Evolutionary conservation across 257 asterid species (phyloP).

Genomic region (Gentiana macrophylla): DNA sequence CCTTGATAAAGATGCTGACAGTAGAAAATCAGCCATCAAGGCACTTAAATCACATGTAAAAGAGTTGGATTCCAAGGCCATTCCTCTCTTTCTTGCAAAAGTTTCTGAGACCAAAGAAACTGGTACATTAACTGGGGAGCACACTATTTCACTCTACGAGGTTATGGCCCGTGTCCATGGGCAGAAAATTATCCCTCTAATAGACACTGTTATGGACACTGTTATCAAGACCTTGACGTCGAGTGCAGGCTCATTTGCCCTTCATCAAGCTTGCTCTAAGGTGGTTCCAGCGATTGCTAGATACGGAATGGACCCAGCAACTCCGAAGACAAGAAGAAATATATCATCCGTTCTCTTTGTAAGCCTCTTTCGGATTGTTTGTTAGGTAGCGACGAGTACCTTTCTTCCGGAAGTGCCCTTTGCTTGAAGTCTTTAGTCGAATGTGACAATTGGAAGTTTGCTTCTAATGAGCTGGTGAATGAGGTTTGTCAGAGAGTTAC

Average conservation of each 20-base stretch:
- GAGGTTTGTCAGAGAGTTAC: constrained; percentile 91
- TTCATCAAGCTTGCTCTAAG: constrained; percentile 95
- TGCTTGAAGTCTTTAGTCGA: constrained; percentile 81
- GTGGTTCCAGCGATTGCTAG: constrained; percentile 93
- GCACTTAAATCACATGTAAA: constrained; percentile 73
- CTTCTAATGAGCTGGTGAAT: constrained; percentile 73
- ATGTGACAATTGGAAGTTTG: constrained; percentile 85
- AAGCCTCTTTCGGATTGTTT: constrained; percentile 84
- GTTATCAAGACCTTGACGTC: constrained; percentile 59
- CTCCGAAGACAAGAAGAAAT: constrained; percentile 60
- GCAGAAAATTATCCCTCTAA: constrained; percentile 63
- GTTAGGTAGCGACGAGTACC: constrained; percentile 65
- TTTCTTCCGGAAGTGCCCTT: constrained; percentile 91
- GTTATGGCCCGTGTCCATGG: constrained; percentile 93
- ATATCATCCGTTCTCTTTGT: constrained; percentile 50
- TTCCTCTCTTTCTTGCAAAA: constrained; percentile 87
- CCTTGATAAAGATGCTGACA: constrained; percentile 83
- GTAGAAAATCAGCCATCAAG: constrained; percentile 87
- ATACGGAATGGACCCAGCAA: constrained; percentile 73
- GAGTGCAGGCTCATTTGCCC: constrained; percentile 89
- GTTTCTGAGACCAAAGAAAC: constrained; percentile 78
- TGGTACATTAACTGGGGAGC: constrained; percentile 58
- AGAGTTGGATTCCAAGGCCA: constrained; percentile 89
- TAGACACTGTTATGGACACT: constrained; percentile 72
- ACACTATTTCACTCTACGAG: constrained; percentile 81